These are phyloP conservation scores for Ceratorhiza oryzae-sativae DNA, from an alignment of 1,284 basidiomycete species.

Conservation along the genomic window DNA sequence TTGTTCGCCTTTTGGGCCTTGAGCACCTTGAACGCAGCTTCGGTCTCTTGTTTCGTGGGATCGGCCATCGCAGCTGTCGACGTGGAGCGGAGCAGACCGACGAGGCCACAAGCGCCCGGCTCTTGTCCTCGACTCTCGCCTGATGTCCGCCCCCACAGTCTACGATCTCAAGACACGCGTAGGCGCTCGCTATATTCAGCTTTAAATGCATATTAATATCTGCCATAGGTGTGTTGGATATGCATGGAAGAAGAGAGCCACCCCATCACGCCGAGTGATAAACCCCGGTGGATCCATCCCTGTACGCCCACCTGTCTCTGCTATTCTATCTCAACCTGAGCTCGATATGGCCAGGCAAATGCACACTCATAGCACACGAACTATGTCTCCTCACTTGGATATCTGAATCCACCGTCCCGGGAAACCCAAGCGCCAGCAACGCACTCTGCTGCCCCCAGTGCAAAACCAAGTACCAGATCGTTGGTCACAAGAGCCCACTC, in stretches of 20 bases:
- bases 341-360: conserved; percentile 17
- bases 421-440: conserved; percentile 20
- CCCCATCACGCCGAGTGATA: conserved; percentile 35
- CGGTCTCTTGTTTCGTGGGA: conserved; percentile 70
- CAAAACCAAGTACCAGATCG: conserved; percentile 34
- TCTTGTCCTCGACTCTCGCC: neutral
- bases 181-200: neutral
- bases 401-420: conserved; percentile 36
- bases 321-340: neutral
- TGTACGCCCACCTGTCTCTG: neutral
- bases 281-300: conserved; percentile 36
- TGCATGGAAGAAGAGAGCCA: conserved; percentile 39
- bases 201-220: neutral
- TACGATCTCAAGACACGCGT: conserved; percentile 35
- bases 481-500: conserved; percentile 13
- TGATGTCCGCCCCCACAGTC: conserved; percentile 25
- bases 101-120: conserved; percentile 12
- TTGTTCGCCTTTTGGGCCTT: conserved; percentile 89
- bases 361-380: conserved; percentile 30
- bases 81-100: conserved; percentile 17
- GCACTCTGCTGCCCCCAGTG: conserved; percentile 32
- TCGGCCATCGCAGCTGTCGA: conserved; percentile 40
- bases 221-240: conserved; percentile 30
- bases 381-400: conserved; percentile 37
- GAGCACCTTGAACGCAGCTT: conserved; percentile 77